A percentile compares a stretch with the other conserved stretches of the same genome.
These are phyloP conservation scores for Bacidia gigantensis DNA, from an alignment of 495 filamentous ascomycete genomes.

Conservation along the genomic window DNA sequence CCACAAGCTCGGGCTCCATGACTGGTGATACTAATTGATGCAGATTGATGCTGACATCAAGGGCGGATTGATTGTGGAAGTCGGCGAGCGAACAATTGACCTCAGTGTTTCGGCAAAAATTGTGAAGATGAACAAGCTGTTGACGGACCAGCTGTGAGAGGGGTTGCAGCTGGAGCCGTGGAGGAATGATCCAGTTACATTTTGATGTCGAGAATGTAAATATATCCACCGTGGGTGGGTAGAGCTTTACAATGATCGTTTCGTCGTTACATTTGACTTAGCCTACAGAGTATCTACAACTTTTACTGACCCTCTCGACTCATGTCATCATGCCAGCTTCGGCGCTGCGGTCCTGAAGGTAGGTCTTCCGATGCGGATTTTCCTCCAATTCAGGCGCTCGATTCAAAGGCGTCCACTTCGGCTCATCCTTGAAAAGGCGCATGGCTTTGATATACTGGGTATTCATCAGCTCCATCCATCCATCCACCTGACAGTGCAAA, in stretches of 20 bases:
- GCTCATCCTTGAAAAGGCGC: slow-evolving; percentile 96
- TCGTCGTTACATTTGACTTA: not conserved
- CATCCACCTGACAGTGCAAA: slow-evolving; percentile 10
- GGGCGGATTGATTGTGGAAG: slow-evolving; percentile 88
- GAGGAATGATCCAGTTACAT: not conserved
- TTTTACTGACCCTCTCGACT: not conserved
- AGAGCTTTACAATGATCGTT: not conserved
- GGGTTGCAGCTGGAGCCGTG: not conserved
- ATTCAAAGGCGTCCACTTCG: slow-evolving; percentile 95
- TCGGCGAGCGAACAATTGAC: slow-evolving; percentile 96
- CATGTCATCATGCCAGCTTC: slow-evolving; percentile 16
- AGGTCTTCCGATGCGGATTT: slow-evolving; percentile 55
- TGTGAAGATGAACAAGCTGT: slow-evolving; percentile 97
- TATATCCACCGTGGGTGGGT: too few species aligned
- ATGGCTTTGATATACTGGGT: slow-evolving; percentile 91
- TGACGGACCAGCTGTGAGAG: slow-evolving; percentile 84
- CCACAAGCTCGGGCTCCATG: not conserved
- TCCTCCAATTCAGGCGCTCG: slow-evolving; percentile 60
- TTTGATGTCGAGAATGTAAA: not conserved
- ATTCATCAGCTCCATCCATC: not conserved
- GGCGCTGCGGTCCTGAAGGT: slow-evolving; percentile 11
- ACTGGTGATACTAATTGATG: slow-evolving; percentile 4
- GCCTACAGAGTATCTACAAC: not conserved
- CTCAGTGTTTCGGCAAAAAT: slow-evolving; percentile 90
- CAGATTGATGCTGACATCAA: slow-evolving; percentile 89